Base-by-base conservation (phyloP, 768 basidiomycete genomes). In the Leccinum subgranulosum region DNA sequence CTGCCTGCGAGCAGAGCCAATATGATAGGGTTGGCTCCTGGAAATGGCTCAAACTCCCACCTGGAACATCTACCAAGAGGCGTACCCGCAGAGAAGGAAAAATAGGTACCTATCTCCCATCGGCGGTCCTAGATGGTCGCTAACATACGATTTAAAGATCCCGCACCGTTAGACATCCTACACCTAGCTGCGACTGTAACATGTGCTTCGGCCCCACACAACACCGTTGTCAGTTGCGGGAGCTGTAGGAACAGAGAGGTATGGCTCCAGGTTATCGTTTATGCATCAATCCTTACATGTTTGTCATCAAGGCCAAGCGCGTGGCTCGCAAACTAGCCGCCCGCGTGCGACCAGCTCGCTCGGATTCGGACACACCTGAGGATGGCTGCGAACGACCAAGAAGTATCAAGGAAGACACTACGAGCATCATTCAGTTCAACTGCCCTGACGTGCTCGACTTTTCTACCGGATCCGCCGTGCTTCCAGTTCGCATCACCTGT, bases 401-500 rank as follows among this genome's bases (percentile, higher is more conserved):
- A 56, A 60, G 28, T 49, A 73, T 76, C 31, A 79, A 77, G 34
- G 87, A 89, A 74, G 88, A 88, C 63, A 85, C 85, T 4, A 85
- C 83, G 21, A 88, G 87, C 66, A 94, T 99, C 65, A 87, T 99
- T 49, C 89, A 98, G 59, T 99, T 98, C 76, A 98, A 98, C 67
- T 96, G 94, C 62, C 81, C 91, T 0, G 91, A 95, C 62, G 79
- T 91, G 45, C 82, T 98, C 49, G 92, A 94, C 68, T 94, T 98
- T 70, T 87, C 85, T 6, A 79, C 85, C 12, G 97, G 97, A 21
- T 90, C 92, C 19, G 87, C 87, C 25, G 81, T 91, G 19, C 79
- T 99, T n/a, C 96, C 96, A 8, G 85, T 97, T 36, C 85, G 97
- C 48, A 92, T 99, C 59, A 96, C 96, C 7, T 99, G 97, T 74